Evolutionary conservation across 768 basidiomycete genomes (phyloP), one percentile per base, ranked within the genome.

Genomic region (Panellus pusillus): DNA sequence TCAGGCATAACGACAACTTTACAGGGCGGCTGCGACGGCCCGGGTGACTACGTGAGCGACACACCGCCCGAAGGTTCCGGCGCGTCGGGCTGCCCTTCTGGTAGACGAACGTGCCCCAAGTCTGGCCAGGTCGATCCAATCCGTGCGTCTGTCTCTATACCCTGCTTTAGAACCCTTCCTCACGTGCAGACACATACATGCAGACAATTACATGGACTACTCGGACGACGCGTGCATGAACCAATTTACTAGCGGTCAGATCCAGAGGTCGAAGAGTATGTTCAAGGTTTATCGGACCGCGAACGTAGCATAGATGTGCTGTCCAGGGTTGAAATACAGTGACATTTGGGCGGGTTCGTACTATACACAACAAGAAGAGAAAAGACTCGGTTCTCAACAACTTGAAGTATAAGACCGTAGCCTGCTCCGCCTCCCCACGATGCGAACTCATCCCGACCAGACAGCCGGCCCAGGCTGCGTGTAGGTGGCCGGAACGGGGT

Each of bases 271-370:
- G 47, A 44, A 14, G 32, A 20, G 24, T 82, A 79, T 55, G 87
- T 84, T 2, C 85, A 87, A 57, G 86, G 84, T 32, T 18, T 52
- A 38, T 19, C 50, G 50, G 27, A 28, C 29, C 14, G 15, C n/a
- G 32, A 35, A 35, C 14, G 32, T 35, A 35, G 24, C 24, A 6
- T 24, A 24, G 24, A 35, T 35, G 7, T 2, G 32, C 32, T 9
- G 14, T 35, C 3, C 32, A 24, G 24, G 24, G 24, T 35, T 35
- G 32, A 11, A 35, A 35, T 35, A 35, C 11, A 35, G 3, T 35
- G 24, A 6, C 24, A 24, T 2, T 24, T 24, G 24, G 24, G 24
- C 24, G 24, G 24, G 24, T 24, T 24, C 24, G 24, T 24, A 24
- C 24, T 24, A 24, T 24, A 24, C 24, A 24, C 24, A 24, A 24